Conservation (phyloP, 2,329 filamentous ascomycete genomes). For the Penicillium hordei region DNA sequence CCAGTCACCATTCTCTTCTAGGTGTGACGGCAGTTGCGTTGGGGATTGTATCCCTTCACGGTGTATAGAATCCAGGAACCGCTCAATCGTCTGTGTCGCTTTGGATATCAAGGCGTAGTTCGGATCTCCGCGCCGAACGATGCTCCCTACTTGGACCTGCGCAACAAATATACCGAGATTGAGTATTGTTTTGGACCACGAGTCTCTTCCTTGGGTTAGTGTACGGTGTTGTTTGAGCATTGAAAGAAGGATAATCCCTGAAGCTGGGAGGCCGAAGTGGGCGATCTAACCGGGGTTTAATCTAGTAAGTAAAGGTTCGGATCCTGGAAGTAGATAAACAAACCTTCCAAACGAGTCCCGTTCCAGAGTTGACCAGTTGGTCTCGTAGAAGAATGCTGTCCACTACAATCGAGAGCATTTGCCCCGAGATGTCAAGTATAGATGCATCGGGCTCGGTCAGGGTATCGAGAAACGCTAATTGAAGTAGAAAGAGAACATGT, state of each 20-base stretch:
- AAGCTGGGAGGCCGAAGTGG: constrained; percentile 33
- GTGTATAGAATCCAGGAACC: constrained; percentile 29
- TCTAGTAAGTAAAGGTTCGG: background rate
- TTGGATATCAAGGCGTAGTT: constrained; percentile 29
- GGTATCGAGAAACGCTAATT: constrained; percentile 22
- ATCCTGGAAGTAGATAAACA: background rate
- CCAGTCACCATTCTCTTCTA: constrained; percentile 23
- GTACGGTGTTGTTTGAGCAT: constrained; percentile 24
- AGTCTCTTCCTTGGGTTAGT: constrained; percentile 5
- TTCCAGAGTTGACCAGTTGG: constrained; percentile 29
- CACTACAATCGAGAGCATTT: constrained; percentile 30
- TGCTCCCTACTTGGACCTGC: constrained; percentile 27
- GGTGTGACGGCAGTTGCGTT: constrained; percentile 10
- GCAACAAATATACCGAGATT: constrained; percentile 31
- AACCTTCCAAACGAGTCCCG: constrained; percentile 31
- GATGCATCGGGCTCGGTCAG: constrained; percentile 25
- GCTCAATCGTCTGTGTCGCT: constrained; percentile 28
- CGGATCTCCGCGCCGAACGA: constrained; percentile 27
- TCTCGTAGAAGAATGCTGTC: constrained; percentile 29
- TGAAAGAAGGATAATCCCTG: constrained; percentile 31
- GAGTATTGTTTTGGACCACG: constrained; percentile 21
- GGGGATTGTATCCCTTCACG: constrained; percentile 11
- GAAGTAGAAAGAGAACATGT: constrained; percentile 28
- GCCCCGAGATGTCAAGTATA: constrained; percentile 27
- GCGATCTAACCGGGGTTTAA: constrained; percentile 18